These are phyloP conservation scores for Isatis tinctoria DNA, from an alignment of 345 rosid genomes.

Conservation along the genomic window DNA sequence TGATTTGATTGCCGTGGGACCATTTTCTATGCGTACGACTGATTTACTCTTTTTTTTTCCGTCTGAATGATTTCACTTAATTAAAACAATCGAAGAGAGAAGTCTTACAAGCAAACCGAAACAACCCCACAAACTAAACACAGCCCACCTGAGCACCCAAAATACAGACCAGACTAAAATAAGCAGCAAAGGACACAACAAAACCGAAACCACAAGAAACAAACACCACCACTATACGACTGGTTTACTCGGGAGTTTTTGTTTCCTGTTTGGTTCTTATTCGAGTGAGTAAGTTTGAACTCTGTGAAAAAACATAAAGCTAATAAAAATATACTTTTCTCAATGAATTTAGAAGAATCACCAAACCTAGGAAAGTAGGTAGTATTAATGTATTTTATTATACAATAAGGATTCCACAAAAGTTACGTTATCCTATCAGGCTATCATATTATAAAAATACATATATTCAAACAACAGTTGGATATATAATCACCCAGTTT, in stretches of 20 bases:
- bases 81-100: too few relatives aligned
- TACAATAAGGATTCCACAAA: background rate
- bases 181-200: too few relatives aligned
- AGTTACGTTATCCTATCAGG: too few relatives aligned
- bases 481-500: slow-evolving; percentile 8
- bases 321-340: background rate
- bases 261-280: background rate
- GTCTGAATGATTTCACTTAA: too few relatives aligned
- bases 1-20: slow-evolving; percentile 16
- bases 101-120: too few relatives aligned
- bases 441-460: too few relatives aligned
- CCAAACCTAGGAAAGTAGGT: slow-evolving; percentile 20
- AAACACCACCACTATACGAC: too few relatives aligned
- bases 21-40: background rate
- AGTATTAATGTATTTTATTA: background rate
- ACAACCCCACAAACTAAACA: too few relatives aligned
- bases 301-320: background rate
- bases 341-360: background rate
- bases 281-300: background rate
- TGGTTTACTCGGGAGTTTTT: background rate
- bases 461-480: background rate
- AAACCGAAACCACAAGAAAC: too few relatives aligned
- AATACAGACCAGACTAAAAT: too few relatives aligned
- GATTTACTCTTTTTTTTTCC: background rate
- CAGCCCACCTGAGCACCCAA: too few relatives aligned